These are phyloP conservation scores for Ophioceras dolichostomum DNA, from an alignment of 2,329 filamentous ascomycete species.

Conservation along the genomic window DNA sequence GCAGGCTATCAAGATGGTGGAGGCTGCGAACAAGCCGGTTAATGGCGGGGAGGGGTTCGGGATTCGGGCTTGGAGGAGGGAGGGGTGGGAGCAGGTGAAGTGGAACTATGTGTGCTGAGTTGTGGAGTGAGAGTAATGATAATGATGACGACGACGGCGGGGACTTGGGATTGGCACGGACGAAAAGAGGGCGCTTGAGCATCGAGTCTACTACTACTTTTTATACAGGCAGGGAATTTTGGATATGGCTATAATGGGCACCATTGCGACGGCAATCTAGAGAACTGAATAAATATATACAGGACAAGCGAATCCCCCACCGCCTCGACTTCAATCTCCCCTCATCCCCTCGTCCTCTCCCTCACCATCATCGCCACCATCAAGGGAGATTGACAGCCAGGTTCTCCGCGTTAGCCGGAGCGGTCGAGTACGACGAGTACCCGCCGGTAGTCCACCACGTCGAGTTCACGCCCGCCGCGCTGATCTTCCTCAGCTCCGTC, in stretches of 20 bases:
- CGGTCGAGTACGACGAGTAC: neutral
- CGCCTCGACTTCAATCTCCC: no score
- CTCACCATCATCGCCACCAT: neutral
- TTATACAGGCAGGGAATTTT: no score
- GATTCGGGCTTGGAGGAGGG: conserved; percentile 7
- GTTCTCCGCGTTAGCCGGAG: conserved; percentile 2
- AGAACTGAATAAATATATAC: no score
- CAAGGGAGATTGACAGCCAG: neutral
- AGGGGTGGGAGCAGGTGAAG: conserved; percentile 13
- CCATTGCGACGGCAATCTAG: no score
- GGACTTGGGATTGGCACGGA: no score
- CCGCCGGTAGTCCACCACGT: conserved; percentile 1
- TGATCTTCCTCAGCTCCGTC: conserved; percentile 1
- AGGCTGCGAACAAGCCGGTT: conserved; percentile 6
- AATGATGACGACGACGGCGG: no score
- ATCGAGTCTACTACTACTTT: no score
- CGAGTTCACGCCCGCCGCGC: neutral
- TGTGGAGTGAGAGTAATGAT: no score
- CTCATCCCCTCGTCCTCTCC: no score
- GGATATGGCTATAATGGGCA: no score
- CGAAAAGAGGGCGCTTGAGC: no score
- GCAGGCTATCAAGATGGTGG: neutral
- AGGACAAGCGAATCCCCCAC: no score
- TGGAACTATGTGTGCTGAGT: conserved; percentile 7
- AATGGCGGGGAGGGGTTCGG: conserved; percentile 3